A percentile compares a stretch with the other conserved stretches of the same genome.
These are phyloP conservation scores for Styphnolobium japonicum DNA, from an alignment of 306 rosid genomes.

Conservation along the genomic window DNA sequence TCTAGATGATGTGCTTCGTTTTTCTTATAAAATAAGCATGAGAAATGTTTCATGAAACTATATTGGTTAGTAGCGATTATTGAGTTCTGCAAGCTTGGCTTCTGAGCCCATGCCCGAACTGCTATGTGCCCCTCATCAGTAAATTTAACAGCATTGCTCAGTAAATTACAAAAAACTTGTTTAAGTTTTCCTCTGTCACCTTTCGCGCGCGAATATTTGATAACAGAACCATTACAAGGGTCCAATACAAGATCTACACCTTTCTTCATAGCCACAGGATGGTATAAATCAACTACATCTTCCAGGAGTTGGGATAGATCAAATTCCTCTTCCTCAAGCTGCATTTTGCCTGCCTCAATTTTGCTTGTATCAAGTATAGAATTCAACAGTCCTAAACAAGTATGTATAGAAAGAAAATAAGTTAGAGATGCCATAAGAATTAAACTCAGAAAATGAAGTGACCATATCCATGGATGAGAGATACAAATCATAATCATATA, in stretches of 20 bases:
- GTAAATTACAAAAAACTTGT: conserved; percentile 66
- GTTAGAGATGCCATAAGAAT: background rate
- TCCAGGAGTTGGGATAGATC: conserved; percentile 59
- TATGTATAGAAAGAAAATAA: background rate
- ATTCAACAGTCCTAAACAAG: conserved; percentile 55
- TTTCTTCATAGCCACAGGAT: conserved; percentile 60
- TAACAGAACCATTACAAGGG: conserved; percentile 58
- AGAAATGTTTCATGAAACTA: conserved; percentile 16
- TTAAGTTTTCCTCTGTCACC: conserved; percentile 81
- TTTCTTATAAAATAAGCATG: conserved; percentile 38
- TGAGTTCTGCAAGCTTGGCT: conserved; percentile 47
- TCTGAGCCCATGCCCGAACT: conserved; percentile 61
- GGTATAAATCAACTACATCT: conserved; percentile 64
- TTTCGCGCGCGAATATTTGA: conserved; percentile 46
- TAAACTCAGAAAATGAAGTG: background rate
- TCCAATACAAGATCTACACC: conserved; percentile 75
- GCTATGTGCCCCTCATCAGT: conserved; percentile 62
- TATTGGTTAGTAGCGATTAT: conserved; percentile 23
- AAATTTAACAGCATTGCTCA: conserved; percentile 85
- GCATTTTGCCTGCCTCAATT: conserved; percentile 82
- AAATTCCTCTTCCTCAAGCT: conserved; percentile 77
- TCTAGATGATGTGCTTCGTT: conserved; percentile 16
- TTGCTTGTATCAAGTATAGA: conserved; percentile 83
- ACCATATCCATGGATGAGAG: background rate
- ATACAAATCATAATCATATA: background rate